phyloP scores from a whole-genome alignment of 192 early-diverging fungal species.

The Entomortierella lignicola region DNA sequence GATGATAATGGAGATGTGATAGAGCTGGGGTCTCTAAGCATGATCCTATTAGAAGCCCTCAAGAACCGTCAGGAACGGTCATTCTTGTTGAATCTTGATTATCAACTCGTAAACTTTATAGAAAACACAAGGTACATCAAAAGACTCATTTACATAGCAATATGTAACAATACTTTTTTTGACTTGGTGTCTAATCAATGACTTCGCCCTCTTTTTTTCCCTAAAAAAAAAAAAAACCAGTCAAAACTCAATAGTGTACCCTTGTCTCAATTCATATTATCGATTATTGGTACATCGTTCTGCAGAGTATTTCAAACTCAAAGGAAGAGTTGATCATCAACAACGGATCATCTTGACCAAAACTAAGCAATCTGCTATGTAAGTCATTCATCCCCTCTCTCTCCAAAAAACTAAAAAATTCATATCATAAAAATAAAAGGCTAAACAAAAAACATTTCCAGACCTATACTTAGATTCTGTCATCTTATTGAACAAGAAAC shows the following conservation, averaged over 20 bases:
- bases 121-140: conserved; percentile 59
- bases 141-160: not conserved
- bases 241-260: conserved; percentile 64
- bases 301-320: conserved; percentile 71
- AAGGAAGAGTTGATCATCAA: conserved; percentile 63
- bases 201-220: not conserved
- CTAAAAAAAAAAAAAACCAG: conserved; percentile 25
- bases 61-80: conserved; percentile 71
- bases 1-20: not conserved
- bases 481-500: conserved; percentile 57
- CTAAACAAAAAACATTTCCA: conserved; percentile 1
- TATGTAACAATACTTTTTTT: too few species aligned
- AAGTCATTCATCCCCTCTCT: conserved; percentile 28
- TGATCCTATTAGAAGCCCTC: conserved; percentile 67
- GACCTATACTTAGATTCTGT: conserved; percentile 55
- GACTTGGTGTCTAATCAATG: too few species aligned
- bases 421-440: not conserved
- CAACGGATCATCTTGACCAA: conserved; percentile 67
- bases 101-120: conserved; percentile 71
- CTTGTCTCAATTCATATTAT: conserved; percentile 80
- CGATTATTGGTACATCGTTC: conserved; percentile 76
- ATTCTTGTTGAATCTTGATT: conserved; percentile 76
- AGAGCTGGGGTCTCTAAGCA: conserved; percentile 50
- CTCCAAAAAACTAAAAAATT: not conserved
- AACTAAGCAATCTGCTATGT: conserved; percentile 64